A percentile compares a stretch with the other conserved stretches of the same genome.
phyloP scores from a whole-genome alignment of 352 stramenopile species.

The Blastocystis sp. region DNA sequence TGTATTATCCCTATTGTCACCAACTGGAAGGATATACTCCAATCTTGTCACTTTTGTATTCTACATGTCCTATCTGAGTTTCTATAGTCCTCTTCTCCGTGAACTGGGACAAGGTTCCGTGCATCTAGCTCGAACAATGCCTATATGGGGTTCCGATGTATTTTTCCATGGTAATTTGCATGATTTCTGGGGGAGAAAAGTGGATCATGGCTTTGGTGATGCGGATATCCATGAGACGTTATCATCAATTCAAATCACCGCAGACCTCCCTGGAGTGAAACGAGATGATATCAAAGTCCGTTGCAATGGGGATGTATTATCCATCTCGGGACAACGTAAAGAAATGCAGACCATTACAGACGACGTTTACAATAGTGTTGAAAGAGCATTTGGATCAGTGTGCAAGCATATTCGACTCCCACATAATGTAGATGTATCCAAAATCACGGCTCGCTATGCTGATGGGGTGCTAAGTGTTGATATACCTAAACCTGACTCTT shows the following conservation, averaged over 20 bases:
- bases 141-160: neutral
- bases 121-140: neutral
- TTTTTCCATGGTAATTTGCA: slow-evolving; percentile 25
- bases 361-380: slow-evolving; percentile 21
- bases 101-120: slow-evolving; percentile 9
- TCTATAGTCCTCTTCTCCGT: slow-evolving; percentile 14
- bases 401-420: slow-evolving; percentile 25
- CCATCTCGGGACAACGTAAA: neutral
- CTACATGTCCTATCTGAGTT: slow-evolving; percentile 35
- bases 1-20: too few relatives aligned
- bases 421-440: neutral
- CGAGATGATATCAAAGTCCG: neutral
- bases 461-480: slow-evolving; percentile 3
- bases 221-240: slow-evolving; percentile 23
- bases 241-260: neutral
- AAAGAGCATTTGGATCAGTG: neutral
- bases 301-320: slow-evolving; percentile 1
- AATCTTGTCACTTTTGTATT: neutral
- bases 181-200: slow-evolving; percentile 44
- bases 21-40: neutral
- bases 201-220: slow-evolving; percentile 35
- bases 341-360: neutral
- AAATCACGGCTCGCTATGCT: slow-evolving; percentile 11
- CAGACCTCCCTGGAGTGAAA: slow-evolving; percentile 17
- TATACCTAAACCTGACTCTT: slow-evolving; percentile 3